Base-by-base conservation (phyloP, 1,284 basidiomycete genomes). In the Cutaneotrichosporon cavernicola region DNA sequence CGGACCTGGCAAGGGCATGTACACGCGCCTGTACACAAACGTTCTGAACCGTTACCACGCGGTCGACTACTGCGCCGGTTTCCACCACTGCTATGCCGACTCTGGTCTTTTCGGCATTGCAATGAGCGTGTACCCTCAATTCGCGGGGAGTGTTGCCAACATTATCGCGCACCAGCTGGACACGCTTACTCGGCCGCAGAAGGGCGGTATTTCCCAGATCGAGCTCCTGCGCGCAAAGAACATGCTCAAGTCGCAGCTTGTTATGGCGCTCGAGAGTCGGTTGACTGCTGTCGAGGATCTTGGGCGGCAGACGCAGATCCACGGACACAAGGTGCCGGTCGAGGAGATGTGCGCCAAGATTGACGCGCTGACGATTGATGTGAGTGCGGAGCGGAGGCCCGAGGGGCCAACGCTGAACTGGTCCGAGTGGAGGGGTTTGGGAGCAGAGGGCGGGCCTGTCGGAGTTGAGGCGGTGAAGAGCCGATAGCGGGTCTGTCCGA, bases 1-100 rank as follows among this genome's bases (percentile, higher is more conserved):
- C 69, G 96, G 96, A 3, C 96, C 96, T 2, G 96, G 96, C 51
- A 99, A 99, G 83, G 97, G 96, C 73, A 98, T 99, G 94, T 98
- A 97, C 84, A 94, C 92, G 46, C 89, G 96, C 21, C 82, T 98
- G 60, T 98, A 98, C 83, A 96, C 93, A n/a, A 90, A 95, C 76
- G 93, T 99, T 70, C 87, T 99, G 67, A 97, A 98, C 78, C 90
- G 92, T 75, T 91, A 92, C 82, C 88, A 94, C 66, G 89, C 92
- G 73, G 87, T 99, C 75, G 96, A 99, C 81, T 92, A 94, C 80
- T 97, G 95, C 80, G 89, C 92, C n/a, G 90, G 92, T 32, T 97
- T 97, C 88, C 93, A 98, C 79, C 95, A 98, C 81, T 96, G 96
- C 76, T 99, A 98, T 82, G 88, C 89, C 64, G 95, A 98, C 81